Evolutionary conservation across 2,329 filamentous ascomycete genomes (phyloP).

Genomic region (Nothopassalora personata): DNA sequence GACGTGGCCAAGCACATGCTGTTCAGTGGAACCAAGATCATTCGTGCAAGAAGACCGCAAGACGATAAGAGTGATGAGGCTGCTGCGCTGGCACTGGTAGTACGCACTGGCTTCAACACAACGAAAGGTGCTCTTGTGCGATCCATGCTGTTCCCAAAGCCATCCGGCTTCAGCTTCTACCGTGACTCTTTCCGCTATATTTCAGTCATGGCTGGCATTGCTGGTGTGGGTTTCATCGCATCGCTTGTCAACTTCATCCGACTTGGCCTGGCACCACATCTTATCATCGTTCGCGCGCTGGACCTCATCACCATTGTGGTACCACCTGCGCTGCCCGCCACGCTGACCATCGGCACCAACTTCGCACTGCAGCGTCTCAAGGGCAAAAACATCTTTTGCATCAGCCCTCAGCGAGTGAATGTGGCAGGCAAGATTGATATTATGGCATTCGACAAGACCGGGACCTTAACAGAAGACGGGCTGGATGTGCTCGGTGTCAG

Average conservation of each 20-base stretch:
- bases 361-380: conserved; percentile 85
- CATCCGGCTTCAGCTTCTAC: conserved; percentile 98
- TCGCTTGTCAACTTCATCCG: conserved; percentile 92
- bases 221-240: conserved; percentile 77
- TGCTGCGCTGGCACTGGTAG: conserved; percentile 83
- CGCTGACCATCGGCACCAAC: conserved; percentile 91
- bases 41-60: conserved; percentile 81
- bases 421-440: conserved; percentile 93
- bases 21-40: conserved; percentile 92
- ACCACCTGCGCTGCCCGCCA: conserved; percentile 88
- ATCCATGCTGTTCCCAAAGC: conserved; percentile 98
- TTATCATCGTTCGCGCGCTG: conserved; percentile 85
- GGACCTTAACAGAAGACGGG: conserved; percentile 94
- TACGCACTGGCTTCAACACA: conserved; percentile 93
- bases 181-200: conserved; percentile 97
- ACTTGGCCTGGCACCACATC: conserved; percentile 74
- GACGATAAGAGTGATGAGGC: conserved; percentile 82
- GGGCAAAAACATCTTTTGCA: conserved; percentile 90
- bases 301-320: conserved; percentile 98
- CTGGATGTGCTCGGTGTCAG: conserved; percentile 87
- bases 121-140: conserved; percentile 93
- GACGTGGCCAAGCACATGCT: conserved; percentile 84
- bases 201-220: conserved; percentile 87
- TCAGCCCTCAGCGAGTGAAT: conserved; percentile 94
- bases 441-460: conserved; percentile 97